Evolutionary conservation across 495 filamentous ascomycete genomes (phyloP), one percentile per base, ranked within the genome.

Genomic region (Chaetomium fimeti): DNA sequence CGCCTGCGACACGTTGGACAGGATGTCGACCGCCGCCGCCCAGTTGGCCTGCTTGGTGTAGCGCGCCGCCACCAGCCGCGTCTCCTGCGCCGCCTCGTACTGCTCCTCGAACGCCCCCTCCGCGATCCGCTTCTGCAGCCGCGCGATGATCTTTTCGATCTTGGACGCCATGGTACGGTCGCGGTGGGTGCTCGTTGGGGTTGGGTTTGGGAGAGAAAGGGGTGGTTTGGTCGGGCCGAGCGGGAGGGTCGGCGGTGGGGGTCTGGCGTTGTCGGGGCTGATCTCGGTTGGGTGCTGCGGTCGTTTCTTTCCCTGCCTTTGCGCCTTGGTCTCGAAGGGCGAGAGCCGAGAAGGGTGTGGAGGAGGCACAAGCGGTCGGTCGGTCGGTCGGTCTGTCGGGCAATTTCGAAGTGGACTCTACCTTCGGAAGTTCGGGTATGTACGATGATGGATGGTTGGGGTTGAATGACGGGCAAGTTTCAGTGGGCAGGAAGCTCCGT

Each of bases 41-140:
- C 88, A 97, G 83, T 94, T 92, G 47, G 82, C 78, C 28, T 87
- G 81, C 76, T 97, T 97, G 69, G 91, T 84, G 75, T 99, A 97
- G 32, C 94, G 91, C 54, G 90, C 89, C 40, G 92, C 91, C 68
- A 98, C 91, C 36, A 96, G 91, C 42, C 94, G 90, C 62, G 96
- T 88, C 80, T 98, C 95, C 75, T 98, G 94, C 76, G 96, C 92
- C 59, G 94, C 94, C 83, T 98, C 94, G 79, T 98, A 98, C 66
- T 75, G 72, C 66, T 71, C 71, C 54, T 71, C 72, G 81, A 86
- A 97, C 69, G 91, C 85, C 64, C 94, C 95, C 77, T 94, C 92
- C 66, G 87, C 83, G 76, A 97, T 97, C 73, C 93, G 95, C 77
- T 64, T 65, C 63, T 82, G 78, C 60, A 82, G 76, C 15, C 80